Evolutionary conservation across 805 yeast species (phyloP).

Genomic region (Wilhelminamyces savonicus): DNA sequence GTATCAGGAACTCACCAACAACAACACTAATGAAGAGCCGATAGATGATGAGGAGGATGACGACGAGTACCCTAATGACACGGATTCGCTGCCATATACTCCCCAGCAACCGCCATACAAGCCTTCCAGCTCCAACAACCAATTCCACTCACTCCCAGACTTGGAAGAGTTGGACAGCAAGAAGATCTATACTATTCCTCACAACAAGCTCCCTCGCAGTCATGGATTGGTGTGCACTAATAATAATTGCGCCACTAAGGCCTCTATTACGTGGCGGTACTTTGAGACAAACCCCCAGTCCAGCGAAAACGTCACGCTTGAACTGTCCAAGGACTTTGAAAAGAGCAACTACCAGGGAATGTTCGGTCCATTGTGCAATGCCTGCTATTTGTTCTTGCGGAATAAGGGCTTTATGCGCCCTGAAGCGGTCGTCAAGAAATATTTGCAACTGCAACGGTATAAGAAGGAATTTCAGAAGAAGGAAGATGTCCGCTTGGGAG

Average conservation of each 20-base stretch:
- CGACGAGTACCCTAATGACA: slow-evolving; percentile 12
- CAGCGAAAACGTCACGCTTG: slow-evolving; percentile 31
- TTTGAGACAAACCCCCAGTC: slow-evolving; percentile 25
- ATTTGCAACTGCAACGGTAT: slow-evolving; percentile 38
- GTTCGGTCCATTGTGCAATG: slow-evolving; percentile 43
- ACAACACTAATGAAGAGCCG: slow-evolving; percentile 17
- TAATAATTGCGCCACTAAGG: slow-evolving; percentile 31
- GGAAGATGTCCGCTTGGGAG: slow-evolving; percentile 4
- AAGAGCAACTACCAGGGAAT: slow-evolving; percentile 38
- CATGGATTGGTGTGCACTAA: slow-evolving; percentile 38
- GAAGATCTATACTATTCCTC: slow-evolving; percentile 35
- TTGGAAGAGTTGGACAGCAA: slow-evolving; percentile 39
- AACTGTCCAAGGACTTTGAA: slow-evolving; percentile 31
- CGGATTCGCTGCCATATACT: slow-evolving; percentile 31
- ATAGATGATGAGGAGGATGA: slow-evolving; percentile 21
- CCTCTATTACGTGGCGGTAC: slow-evolving; percentile 38
- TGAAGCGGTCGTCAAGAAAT: slow-evolving; percentile 38
- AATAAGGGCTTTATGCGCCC: slow-evolving; percentile 42
- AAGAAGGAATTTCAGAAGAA: slow-evolving; percentile 28
- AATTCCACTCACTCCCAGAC: slow-evolving; percentile 36
- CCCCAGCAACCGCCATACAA: slow-evolving; percentile 37
- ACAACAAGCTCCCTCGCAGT: slow-evolving; percentile 28
- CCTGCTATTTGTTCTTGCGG: slow-evolving; percentile 37
- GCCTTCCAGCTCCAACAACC: slow-evolving; percentile 11
- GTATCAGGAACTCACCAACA: slow-evolving; percentile 23